phyloP scores from a whole-genome alignment of 768 basidiomycete genomes.

The Grammothele lineata region DNA sequence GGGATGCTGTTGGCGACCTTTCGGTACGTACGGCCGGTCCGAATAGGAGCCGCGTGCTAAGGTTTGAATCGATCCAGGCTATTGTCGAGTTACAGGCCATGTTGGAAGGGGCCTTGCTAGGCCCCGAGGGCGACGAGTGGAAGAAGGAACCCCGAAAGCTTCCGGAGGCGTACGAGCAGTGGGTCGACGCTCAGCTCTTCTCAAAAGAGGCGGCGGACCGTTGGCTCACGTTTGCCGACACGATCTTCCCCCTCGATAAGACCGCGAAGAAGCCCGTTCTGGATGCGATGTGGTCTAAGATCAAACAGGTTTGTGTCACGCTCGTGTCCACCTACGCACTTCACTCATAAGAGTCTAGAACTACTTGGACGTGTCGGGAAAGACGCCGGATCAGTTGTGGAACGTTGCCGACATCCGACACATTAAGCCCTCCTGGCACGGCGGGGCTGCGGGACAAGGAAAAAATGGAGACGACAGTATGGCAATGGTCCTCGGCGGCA shows the following conservation, averaged over 20 bases:
- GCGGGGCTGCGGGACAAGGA: slow-evolving; percentile 31
- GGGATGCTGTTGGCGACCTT: slow-evolving; percentile 80
- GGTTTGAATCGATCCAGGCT: slow-evolving; percentile 35
- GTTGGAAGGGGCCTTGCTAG: slow-evolving; percentile 58
- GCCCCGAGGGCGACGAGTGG: slow-evolving; percentile 51
- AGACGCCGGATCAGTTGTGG: slow-evolving; percentile 63
- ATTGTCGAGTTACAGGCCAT: slow-evolving; percentile 63
- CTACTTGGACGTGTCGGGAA: slow-evolving; percentile 47
- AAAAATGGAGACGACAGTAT: slow-evolving; percentile 23
- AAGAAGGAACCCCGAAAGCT: slow-evolving; percentile 44
- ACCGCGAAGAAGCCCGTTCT: slow-evolving; percentile 47
- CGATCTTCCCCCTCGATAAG: slow-evolving; percentile 55
- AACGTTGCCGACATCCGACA: slow-evolving; percentile 46
- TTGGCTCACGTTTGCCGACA: slow-evolving; percentile 47
- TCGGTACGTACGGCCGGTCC: slow-evolving; percentile 42
- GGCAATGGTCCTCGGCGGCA: slow-evolving; percentile 19
- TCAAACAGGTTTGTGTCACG: slow-evolving; percentile 47
- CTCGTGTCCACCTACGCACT: no score
- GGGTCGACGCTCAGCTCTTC: slow-evolving; percentile 64
- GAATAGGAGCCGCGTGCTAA: no score
- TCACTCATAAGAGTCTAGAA: slow-evolving; percentile 38
- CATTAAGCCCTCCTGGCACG: slow-evolving; percentile 57
- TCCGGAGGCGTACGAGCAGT: slow-evolving; percentile 58
- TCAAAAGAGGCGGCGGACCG: slow-evolving; percentile 55
- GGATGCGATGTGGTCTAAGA: slow-evolving; percentile 58